phyloP scores from a whole-genome alignment of 2,329 filamentous ascomycete species.

The Ceratocystis diversiconidia region DNA sequence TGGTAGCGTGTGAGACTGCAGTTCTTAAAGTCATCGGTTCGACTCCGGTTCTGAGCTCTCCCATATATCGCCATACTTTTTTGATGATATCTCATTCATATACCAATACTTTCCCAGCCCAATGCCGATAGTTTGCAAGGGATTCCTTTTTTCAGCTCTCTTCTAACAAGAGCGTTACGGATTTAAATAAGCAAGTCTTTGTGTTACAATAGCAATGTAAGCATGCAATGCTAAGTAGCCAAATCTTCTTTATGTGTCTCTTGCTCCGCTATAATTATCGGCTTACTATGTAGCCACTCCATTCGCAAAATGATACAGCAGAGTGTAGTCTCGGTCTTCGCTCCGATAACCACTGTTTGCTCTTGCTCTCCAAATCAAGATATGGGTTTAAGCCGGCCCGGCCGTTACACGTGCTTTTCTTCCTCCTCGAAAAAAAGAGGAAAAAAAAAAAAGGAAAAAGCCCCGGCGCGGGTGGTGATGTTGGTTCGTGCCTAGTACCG shows the following conservation, averaged over 20 bases:
- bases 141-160: too few species aligned
- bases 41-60: conserved; percentile 12
- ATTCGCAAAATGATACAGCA: too few species aligned
- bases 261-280: too few species aligned
- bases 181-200: too few species aligned
- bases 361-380: not conserved
- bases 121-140: not conserved
- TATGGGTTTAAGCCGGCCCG: not conserved
- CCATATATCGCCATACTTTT: not conserved
- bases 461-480: not conserved
- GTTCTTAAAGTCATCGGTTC: conserved; percentile 12
- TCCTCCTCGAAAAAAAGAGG: not conserved
- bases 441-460: too few species aligned
- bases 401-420: not conserved
- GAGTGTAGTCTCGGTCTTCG: too few species aligned
- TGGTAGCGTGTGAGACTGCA: conserved; percentile 15
- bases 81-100: not conserved
- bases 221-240: too few species aligned
- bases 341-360: not conserved
- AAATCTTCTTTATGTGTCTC: too few species aligned
- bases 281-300: too few species aligned
- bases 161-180: too few species aligned
- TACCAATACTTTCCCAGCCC: not conserved
- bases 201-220: too few species aligned
- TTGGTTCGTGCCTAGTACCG: not conserved